Percentiles rank a stretch among this genome's conserved stretches.
phyloP scores from a whole-genome alignment of 2,329 filamentous ascomycete species.

The Sordariomycetes sp. region DNA sequence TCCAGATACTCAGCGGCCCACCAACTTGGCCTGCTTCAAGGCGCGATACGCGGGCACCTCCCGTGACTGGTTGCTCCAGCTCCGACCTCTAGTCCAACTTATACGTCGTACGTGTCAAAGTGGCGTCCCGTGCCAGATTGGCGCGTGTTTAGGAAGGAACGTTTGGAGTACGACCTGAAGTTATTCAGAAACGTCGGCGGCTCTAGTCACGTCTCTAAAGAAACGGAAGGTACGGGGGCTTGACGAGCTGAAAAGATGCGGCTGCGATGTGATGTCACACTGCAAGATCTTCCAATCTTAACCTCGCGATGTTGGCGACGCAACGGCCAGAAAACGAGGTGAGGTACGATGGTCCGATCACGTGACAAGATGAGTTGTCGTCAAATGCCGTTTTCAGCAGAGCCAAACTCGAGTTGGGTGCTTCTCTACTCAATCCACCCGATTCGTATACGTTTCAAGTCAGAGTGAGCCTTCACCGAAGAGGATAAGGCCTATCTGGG shows the following conservation, averaged over 20 bases:
- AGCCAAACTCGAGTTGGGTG: background rate
- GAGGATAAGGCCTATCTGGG: background rate
- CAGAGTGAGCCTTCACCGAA: background rate
- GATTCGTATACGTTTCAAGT: background rate
- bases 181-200: background rate
- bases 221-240: background rate
- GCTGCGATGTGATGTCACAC: background rate
- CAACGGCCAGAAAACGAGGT: background rate
- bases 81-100: constrained; percentile 1
- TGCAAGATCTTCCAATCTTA: background rate
- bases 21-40: background rate
- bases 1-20: background rate
- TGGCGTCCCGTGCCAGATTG: background rate
- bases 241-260: background rate
- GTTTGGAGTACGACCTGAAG: background rate
- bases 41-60: background rate
- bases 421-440: background rate
- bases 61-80: background rate
- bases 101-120: background rate
- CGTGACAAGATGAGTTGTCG: background rate
- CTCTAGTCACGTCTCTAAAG: background rate
- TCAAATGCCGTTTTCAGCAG: background rate
- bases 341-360: background rate
- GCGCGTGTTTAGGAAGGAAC: background rate
- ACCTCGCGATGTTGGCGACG: background rate